These are phyloP conservation scores for Zygosaccharomyces rouxii DNA, from an alignment of 805 yeast genomes.

Conservation along the genomic window DNA sequence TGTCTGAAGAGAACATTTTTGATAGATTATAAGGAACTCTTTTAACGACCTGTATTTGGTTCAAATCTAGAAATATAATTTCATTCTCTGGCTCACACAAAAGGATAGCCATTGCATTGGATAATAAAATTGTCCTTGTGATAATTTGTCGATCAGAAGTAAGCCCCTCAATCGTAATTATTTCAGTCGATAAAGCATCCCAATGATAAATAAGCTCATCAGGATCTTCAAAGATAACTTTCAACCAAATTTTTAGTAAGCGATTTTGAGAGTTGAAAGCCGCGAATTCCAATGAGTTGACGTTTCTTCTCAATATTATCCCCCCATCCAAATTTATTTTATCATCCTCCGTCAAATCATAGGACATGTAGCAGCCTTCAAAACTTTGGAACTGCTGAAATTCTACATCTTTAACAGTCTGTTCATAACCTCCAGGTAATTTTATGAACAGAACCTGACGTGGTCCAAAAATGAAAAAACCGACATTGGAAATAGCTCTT, in stretches of 20 bases:
- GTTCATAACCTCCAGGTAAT: constrained; percentile 19
- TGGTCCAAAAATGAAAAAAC: constrained; percentile 20
- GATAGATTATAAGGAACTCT: not conserved
- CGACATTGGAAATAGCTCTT: constrained; percentile 20
- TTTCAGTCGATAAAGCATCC: constrained; percentile 2
- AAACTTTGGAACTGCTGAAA: constrained; percentile 5
- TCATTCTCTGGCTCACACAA: constrained; percentile 1
- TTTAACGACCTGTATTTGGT: not conserved
- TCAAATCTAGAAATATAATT: constrained; percentile 1
- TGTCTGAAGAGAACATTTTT: constrained; percentile 9
- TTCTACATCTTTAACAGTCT: constrained; percentile 12
- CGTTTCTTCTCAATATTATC: constrained; percentile 2
- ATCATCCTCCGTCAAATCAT: not conserved
- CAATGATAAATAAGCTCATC: constrained; percentile 10
- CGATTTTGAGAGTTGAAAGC: constrained; percentile 2
- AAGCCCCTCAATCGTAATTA: not conserved
- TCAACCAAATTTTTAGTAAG: constrained; percentile 7
- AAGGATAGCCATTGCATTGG: not conserved
- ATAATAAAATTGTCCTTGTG: not conserved
- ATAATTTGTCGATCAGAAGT: not conserved
- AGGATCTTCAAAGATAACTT: constrained; percentile 10
- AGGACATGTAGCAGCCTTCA: constrained; percentile 2
- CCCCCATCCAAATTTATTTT: not conserved
- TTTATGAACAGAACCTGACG: constrained; percentile 11
- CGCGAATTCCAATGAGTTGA: constrained; percentile 9